Conservation (phyloP, 2,329 filamentous ascomycete species). For the Gyromitra esculenta region DNA sequence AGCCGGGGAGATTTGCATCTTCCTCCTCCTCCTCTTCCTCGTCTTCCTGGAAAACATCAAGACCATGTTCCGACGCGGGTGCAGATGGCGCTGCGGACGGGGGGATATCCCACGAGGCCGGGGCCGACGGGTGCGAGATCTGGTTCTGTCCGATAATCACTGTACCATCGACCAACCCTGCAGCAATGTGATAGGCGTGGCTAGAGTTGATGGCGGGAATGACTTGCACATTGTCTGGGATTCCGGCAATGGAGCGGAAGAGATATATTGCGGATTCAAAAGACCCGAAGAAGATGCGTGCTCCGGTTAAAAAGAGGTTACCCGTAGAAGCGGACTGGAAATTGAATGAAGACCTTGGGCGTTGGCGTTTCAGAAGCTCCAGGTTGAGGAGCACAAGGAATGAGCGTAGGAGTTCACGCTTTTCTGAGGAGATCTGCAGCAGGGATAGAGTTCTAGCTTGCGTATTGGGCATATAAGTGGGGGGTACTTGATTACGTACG, state of each 20-base stretch:
- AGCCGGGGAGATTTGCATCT: slow-evolving; percentile 83
- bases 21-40: slow-evolving; percentile 68
- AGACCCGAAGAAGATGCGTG: slow-evolving; percentile 87
- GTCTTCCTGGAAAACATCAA: slow-evolving; percentile 42
- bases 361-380: slow-evolving; percentile 79
- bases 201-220: slow-evolving; percentile 94
- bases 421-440: slow-evolving; percentile 72
- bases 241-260: slow-evolving; percentile 84
- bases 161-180: slow-evolving; percentile 77
- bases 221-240: slow-evolving; percentile 78
- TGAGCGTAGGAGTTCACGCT: slow-evolving; percentile 79
- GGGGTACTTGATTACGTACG: slow-evolving; percentile 51
- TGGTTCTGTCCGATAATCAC: slow-evolving; percentile 91
- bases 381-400: slow-evolving; percentile 80
- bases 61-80: slow-evolving; percentile 35
- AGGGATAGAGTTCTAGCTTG: slow-evolving; percentile 60
- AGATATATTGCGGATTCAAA: slow-evolving; percentile 94
- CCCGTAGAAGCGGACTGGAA: slow-evolving; percentile 80
- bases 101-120: slow-evolving; percentile 14
- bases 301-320: slow-evolving; percentile 83
- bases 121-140: slow-evolving; percentile 76
- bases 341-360: slow-evolving; percentile 78
- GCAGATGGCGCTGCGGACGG: slow-evolving; percentile 47
- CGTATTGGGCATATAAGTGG: neutral
- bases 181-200: slow-evolving; percentile 93